Evolutionary conservation across 805 yeast genomes (phyloP).

Genomic region (Candida nonsorbophila): DNA sequence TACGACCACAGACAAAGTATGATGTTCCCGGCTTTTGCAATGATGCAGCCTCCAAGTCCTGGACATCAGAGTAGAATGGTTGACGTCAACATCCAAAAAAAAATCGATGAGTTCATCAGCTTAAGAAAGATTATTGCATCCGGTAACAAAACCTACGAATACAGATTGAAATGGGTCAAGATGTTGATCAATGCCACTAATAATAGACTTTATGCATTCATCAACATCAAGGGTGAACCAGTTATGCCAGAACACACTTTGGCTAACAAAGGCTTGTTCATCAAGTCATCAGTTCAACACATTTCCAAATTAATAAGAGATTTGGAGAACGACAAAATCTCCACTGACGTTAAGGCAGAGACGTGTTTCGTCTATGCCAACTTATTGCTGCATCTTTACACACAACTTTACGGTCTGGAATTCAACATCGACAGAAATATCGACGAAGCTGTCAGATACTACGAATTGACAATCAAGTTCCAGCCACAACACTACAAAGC

Average conservation of each 20-base stretch:
- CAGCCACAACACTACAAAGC: conserved; percentile 28
- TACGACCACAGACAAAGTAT: conserved; percentile 1
- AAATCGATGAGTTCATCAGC: conserved; percentile 27
- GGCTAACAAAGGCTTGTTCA: conserved; percentile 27
- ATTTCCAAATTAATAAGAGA: conserved; percentile 31
- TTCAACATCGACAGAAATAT: conserved; percentile 27
- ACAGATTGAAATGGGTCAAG: conserved; percentile 37
- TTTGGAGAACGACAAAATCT: conserved; percentile 15
- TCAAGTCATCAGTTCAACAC: conserved; percentile 34
- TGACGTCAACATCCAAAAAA: conserved; percentile 22
- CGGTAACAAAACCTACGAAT: conserved; percentile 38
- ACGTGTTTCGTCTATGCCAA: conserved; percentile 34
- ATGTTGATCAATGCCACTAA: conserved; percentile 37
- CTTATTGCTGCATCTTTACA: conserved; percentile 30
- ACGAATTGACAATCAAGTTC: conserved; percentile 25
- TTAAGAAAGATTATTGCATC: conserved; percentile 32
- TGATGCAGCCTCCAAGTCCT: conserved; percentile 2
- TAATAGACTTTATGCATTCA: conserved; percentile 32
- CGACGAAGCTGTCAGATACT: conserved; percentile 22
- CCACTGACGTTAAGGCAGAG: conserved; percentile 18
- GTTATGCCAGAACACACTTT: conserved; percentile 23
- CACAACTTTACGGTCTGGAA: conserved; percentile 25
- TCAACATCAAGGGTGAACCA: conserved; percentile 38
- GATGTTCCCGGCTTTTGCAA: not conserved
- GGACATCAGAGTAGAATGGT: conserved; percentile 9